Base-by-base conservation (phyloP, 2,329 filamentous ascomycete genomes). In the Fusarium incarnatum region DNA sequence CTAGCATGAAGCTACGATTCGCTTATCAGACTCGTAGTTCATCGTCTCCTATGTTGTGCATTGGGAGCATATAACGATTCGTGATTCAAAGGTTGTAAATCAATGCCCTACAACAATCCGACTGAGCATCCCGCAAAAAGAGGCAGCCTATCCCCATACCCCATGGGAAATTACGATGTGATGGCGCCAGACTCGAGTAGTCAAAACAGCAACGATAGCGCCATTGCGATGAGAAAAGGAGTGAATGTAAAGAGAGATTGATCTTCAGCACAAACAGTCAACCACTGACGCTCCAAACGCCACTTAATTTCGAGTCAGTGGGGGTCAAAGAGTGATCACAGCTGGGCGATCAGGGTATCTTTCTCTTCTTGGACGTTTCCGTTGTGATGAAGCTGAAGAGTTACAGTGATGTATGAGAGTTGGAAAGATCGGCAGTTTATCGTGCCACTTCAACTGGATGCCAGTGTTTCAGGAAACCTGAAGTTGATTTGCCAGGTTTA, bases 261-360 rank as follows among this genome's bases (percentile, higher is more conserved):
- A 71, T 71, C 55, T 54, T 40, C 50, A 64, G 34, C 34, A 53
- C 54, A n/a, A 42, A 42, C 13, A 27, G n/a, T 27, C 54, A n/a
- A 53, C 28, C 13, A 20, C 23, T 34, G 41, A 58, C 56, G 58
- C 54, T 57, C 45, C 55, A 57, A 56, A 55, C 72, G 70, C 72
- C 66, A 73, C 70, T 45, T 64, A 72, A 68, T 73, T 72, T 56
- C 56, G 18, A 68, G 56, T 44, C 52, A 44, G 54, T 55, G 56
- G 64, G 56, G 47, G 27, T 48, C 25, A 50, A 40, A 47, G 20
- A 62, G 47, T 42, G 57, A 56, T 44, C 22, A 42, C 23, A 47
- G 25, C 45, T 47, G 45, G 25, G 45, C 57, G 50, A 60, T 56
- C 44, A 55, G 55, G 56, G 65, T 62, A 50, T 44, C 45, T 32